Evolutionary conservation across 1,284 basidiomycete genomes (phyloP).

Genomic region (Cryptococcus jaspeensis): DNA sequence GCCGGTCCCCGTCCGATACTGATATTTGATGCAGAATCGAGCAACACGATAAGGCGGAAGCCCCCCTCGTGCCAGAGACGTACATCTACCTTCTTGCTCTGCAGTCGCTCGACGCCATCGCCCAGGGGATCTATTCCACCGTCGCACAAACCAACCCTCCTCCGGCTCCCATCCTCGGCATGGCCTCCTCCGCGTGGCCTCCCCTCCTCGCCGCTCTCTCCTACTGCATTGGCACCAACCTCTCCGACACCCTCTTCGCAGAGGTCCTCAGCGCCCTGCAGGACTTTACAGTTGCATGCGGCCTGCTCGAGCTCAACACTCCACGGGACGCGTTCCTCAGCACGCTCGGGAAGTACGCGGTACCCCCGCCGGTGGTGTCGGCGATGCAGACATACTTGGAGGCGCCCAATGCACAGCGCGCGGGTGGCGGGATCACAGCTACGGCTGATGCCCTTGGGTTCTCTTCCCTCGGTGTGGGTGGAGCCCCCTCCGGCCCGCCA

Average conservation of each 20-base stretch:
- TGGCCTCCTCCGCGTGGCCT: slow-evolving; percentile 86
- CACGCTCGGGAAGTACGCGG: slow-evolving; percentile 79
- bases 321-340: slow-evolving; percentile 92
- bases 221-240: slow-evolving; percentile 82
- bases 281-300: slow-evolving; percentile 81
- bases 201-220: slow-evolving; percentile 83
- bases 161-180: slow-evolving; percentile 65
- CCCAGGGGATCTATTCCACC: slow-evolving; percentile 78
- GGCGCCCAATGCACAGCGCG: slow-evolving; percentile 21
- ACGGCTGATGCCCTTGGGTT: slow-evolving; percentile 70
- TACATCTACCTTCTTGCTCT: slow-evolving; percentile 89
- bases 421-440: slow-evolving; percentile 53
- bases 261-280: slow-evolving; percentile 73
- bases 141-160: slow-evolving; percentile 57
- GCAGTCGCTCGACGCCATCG: slow-evolving; percentile 82
- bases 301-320: slow-evolving; percentile 77
- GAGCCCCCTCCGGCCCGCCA: slow-evolving; percentile 57
- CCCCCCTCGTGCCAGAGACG: slow-evolving; percentile 84
- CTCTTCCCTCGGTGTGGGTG: slow-evolving; percentile 36
- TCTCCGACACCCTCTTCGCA: slow-evolving; percentile 68
- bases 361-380: slow-evolving; percentile 81
- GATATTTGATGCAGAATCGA: slow-evolving; percentile 66
- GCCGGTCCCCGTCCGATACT: slow-evolving; percentile 4
- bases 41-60: slow-evolving; percentile 92
- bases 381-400: slow-evolving; percentile 72